Base-by-base conservation (phyloP, 148 eudicot species). In the Nyssa sinensis region DNA sequence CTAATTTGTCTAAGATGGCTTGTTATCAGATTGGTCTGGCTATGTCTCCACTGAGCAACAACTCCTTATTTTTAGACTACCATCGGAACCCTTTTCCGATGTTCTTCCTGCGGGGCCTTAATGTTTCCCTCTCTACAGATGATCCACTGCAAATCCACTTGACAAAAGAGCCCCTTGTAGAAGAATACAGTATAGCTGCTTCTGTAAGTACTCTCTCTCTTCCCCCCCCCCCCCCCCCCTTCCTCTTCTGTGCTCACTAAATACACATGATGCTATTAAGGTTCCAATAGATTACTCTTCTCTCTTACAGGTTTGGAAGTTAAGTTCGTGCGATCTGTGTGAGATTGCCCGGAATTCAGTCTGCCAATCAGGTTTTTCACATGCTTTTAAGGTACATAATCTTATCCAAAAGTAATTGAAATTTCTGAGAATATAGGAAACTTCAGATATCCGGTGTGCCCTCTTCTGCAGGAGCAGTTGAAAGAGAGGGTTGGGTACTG, bases 21-120 rank as follows among this genome's bases (percentile, higher is more conserved):
- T 63, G 61, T 80, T 63, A 66, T 71, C 89, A 96, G 99, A 96
- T 96, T 89, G 99, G 99, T 62, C 81, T 96, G 72, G 94, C 97
- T 60, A 96, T 96, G 99, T 96, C 99, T 80, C 99, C 99, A 62
- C 86, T 96, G 79, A 96, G 99, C 88, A 96, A 96, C 93, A 96
- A 96, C 86, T 96, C 99, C 32, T 86, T 96, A 62, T 96, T 96
- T 77, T 76, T 96, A 78, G 99, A 96, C 73, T 96, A 93, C 74
- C 98, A 93, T 86, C 97, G 99, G 53, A 96, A 96, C 80, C 99
- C 99, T 37, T 88, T 96, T 67, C 99, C 98, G 9, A 85, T 89
- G 86, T 96, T 96, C 78, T 96, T 96, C 84, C 81, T 81, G 57
- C 87, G 99, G 16, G 99, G 99, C 67, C 97, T 96, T 31, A 96